Percentiles rank a stretch among this genome's conserved stretches.
Conservation (phyloP, 257 asterid genomes). For the Capsicum pubescens region DNA sequence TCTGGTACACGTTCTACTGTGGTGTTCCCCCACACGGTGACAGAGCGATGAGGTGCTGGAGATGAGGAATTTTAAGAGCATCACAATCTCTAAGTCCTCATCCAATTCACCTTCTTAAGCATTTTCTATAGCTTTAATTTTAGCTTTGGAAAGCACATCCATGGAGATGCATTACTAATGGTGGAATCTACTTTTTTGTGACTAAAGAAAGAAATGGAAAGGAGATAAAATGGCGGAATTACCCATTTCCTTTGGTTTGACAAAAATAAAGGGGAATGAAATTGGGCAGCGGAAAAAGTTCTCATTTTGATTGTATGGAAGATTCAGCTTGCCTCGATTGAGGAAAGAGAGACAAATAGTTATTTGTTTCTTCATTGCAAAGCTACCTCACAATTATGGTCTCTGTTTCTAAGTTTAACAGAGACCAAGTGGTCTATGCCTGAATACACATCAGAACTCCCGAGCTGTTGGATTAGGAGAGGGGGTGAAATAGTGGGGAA, state of each 20-base stretch:
- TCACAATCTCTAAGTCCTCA: neutral
- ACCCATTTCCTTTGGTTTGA: constrained; percentile 2
- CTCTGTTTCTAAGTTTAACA: too few relatives aligned
- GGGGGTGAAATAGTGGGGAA: too few relatives aligned
- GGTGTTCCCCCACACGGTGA: neutral
- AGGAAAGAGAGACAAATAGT: too few relatives aligned
- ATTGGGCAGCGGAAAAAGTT: constrained; percentile 2
- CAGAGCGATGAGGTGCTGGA: neutral
- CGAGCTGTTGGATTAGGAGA: too few relatives aligned
- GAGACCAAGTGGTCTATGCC: too few relatives aligned
- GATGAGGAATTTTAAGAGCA: neutral
- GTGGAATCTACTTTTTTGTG: neutral
- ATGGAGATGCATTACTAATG: neutral
- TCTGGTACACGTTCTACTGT: neutral
- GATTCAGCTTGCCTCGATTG: too few relatives aligned
- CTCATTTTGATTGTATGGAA: neutral
- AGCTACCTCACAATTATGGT: too few relatives aligned
- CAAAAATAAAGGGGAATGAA: neutral
- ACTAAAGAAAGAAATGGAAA: neutral
- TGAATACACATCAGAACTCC: too few relatives aligned
- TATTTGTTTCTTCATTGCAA: too few relatives aligned
- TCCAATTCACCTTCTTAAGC: neutral
- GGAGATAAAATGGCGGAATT: constrained; percentile 2
- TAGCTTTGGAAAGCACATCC: neutral
- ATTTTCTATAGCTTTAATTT: neutral